phyloP scores from a whole-genome alignment of 768 basidiomycete species.

The Mycena rebaudengoi region DNA sequence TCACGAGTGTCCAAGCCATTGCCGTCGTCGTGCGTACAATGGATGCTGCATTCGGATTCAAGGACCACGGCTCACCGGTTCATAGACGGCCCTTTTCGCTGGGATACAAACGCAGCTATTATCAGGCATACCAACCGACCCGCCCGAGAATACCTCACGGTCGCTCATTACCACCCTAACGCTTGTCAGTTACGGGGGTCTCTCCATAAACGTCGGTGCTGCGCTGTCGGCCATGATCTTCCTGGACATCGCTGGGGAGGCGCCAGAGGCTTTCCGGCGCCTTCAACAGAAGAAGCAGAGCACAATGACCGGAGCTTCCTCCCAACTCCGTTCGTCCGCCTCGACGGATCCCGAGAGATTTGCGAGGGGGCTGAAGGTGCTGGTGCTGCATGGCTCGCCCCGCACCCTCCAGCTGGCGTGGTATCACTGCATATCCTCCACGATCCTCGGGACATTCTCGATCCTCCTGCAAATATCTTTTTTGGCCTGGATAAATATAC shows the following conservation, averaged over 20 bases:
- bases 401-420: neutral
- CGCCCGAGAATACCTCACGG: neutral
- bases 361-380: neutral
- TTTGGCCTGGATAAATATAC: slow-evolving; percentile 12
- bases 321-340: neutral
- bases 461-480: slow-evolving; percentile 7
- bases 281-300: no score
- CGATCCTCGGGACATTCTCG: neutral
- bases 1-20: slow-evolving; percentile 4
- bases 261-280: neutral
- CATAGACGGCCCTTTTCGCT: slow-evolving; percentile 5
- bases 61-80: no score
- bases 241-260: slow-evolving; percentile 4
- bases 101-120: slow-evolving; percentile 9
- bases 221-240: slow-evolving; percentile 8
- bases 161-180: neutral
- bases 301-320: no score
- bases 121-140: neutral
- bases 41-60: no score
- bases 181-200: slow-evolving; percentile 8
- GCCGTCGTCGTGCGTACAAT: slow-evolving; percentile 8
- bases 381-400: neutral
- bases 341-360: neutral
- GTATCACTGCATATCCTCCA: slow-evolving; percentile 2
- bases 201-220: neutral